These are phyloP conservation scores for Irpex rosettiformis DNA, from an alignment of 1,284 basidiomycete species.

Conservation along the genomic window DNA sequence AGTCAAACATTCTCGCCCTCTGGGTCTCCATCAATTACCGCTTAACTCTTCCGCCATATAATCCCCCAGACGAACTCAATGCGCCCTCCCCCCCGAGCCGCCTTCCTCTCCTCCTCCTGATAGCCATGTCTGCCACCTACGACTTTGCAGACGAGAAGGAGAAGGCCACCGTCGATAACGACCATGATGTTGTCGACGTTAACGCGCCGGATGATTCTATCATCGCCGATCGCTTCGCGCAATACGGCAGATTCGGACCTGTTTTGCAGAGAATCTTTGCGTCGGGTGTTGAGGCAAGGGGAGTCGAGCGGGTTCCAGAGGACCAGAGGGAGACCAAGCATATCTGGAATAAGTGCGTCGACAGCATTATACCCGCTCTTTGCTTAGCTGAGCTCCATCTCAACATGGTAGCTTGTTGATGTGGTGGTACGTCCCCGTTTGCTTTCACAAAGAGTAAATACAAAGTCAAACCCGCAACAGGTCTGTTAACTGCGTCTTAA, in stretches of 20 bases:
- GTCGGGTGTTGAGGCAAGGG: slow-evolving; percentile 46
- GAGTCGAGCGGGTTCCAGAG: slow-evolving; percentile 50
- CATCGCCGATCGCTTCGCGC: slow-evolving; percentile 35
- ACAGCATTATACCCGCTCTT: neutral
- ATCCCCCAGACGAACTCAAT: neutral
- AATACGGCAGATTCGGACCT: slow-evolving; percentile 27
- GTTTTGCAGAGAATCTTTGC: slow-evolving; percentile 38
- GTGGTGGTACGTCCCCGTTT: no score
- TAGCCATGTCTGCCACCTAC: slow-evolving; percentile 13
- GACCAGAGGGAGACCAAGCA: slow-evolving; percentile 42
- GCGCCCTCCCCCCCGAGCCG: slow-evolving; percentile 6
- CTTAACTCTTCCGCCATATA: neutral
- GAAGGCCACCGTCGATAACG: slow-evolving; percentile 23
- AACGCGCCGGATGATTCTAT: slow-evolving; percentile 29
- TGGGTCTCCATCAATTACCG: neutral
- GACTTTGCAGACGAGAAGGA: slow-evolving; percentile 22
- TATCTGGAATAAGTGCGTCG: slow-evolving; percentile 45
- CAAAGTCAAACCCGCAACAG: slow-evolving; percentile 21
- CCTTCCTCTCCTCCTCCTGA: slow-evolving; percentile 8
- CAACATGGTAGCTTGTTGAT: slow-evolving; percentile 36
- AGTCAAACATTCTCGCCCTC: neutral
- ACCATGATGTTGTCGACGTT: slow-evolving; percentile 18
- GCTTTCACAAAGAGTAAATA: no score
- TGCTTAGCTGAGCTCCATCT: neutral
- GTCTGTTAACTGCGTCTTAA: slow-evolving; percentile 47